Conservation (phyloP, 352 stramenopile genomes). For the Globisporangium takayamanum region DNA sequence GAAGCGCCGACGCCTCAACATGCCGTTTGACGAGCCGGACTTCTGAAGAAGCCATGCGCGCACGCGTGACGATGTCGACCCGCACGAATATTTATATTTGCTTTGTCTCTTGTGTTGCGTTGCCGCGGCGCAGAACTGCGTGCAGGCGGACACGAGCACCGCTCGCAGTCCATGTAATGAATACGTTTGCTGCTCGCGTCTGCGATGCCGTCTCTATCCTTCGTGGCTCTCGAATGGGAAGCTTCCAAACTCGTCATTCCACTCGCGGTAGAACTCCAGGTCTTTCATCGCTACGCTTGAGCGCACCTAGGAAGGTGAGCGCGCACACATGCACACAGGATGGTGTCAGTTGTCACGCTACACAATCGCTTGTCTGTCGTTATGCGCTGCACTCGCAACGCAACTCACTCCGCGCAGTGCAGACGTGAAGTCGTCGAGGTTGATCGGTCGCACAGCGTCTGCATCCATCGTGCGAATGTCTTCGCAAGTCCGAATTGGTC, state of each 20-base stretch:
- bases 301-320: constrained; percentile 55
- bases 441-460: constrained; percentile 91
- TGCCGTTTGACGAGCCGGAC: constrained; percentile 74
- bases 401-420: constrained; percentile 77
- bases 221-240: constrained; percentile 76
- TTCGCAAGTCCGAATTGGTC: constrained; percentile 84
- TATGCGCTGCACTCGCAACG: not conserved
- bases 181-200: not conserved
- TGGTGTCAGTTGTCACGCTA: not conserved
- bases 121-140: not conserved
- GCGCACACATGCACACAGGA: not conserved
- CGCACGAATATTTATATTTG: constrained; percentile 31
- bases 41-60: constrained; percentile 26
- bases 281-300: constrained; percentile 94
- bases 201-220: constrained; percentile 11
- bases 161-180: constrained; percentile 7
- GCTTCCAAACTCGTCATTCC: constrained; percentile 93
- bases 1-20: constrained; percentile 76
- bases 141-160: no score
- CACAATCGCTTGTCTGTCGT: not conserved
- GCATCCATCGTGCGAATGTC: constrained; percentile 88
- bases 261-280: constrained; percentile 89
- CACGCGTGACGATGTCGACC: constrained; percentile 4
- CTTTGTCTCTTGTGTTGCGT: constrained; percentile 12
- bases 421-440: constrained; percentile 92